Evolutionary conservation across 208 protist genomes (phyloP), one percentile per base, ranked within the genome.

Genomic region (Willaertia magna): DNA sequence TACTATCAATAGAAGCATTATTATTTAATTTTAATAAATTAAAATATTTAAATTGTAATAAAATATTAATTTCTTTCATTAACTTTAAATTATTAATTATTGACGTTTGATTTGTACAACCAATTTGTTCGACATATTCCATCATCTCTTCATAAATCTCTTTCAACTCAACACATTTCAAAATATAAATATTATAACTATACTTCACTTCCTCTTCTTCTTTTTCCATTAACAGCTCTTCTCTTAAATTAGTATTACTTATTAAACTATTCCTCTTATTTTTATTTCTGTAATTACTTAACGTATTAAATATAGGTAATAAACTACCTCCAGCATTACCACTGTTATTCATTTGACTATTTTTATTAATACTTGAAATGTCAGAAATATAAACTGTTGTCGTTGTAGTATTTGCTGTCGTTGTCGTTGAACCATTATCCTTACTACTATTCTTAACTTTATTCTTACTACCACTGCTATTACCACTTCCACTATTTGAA

Each of bases 31-130:
- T n/a, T 40, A 81, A 51, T 52, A 81, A 51, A 40, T 46, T 20
- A 81, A 42, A 81, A 51, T 81, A 81, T 40, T 81, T 81, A 0
- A 22, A 81, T 51, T 81, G 76, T 51, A 81, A 51, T 39, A 81
- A 49, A 40, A 16, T 81, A 43, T 81, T 40, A 18, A 43, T n/a
- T 51, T 81, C 76, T 26, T 51, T 81, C 44, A 81, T 30, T 0
- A 81, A n/a, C 20, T 40, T 51, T 6, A 81, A 22, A 20, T 81
- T 39, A 4, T 39, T 81, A n/a, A n/a, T 81, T 26, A 81, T 30
- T 0, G 51, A n/a, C 20, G 12, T 51, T 6, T 51, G 12, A 20
- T 81, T 39, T 22, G 0, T 81, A 7, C 6, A 0, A 39, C 40
- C 20, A 34, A 51, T 43, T 11, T 34, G 9, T n/a, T 49, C 39